Base-by-base conservation (phyloP, 768 basidiomycete genomes). In the Russula virescens region DNA sequence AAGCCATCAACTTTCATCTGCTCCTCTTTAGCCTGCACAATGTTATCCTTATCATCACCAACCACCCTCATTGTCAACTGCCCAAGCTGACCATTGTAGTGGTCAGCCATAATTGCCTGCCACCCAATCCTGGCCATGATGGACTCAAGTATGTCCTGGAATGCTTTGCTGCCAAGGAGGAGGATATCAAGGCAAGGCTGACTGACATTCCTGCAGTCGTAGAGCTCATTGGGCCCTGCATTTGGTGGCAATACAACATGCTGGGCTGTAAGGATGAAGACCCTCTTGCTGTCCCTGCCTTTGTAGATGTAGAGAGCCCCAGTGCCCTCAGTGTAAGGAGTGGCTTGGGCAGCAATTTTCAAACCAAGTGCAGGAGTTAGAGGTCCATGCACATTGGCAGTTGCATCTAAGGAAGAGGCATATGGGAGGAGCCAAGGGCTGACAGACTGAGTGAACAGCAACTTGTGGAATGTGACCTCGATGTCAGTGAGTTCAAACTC, bases 341-440 rank as follows among this genome's bases (percentile, higher is more conserved):
- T 49, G 62, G 67, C 71, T 19, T 54, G 62, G 35, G 73, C 63
- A 31, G 78, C 75, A 53, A 79, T 76, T 23, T 62, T 43, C 49
- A 77, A 70, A 55, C 77, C 72, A 23, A 79, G 75, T 38, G 75
- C 65, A 61, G 71, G 64, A 7, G 74, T 73, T 68, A 79, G 74
- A 18, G 73, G 73, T 49, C 72, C 70, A 31, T 70, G 68, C 23
- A 72, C 57, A 14, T 69, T 68, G 66, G 61, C 38, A 7, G 38
- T 38, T 11, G 38, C 2, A 11, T 38, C 6, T 7, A 38, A 5
- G 6, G 10, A 42, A 40, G 71, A 68, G 63, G 68, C 58, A 55
- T 31, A 69, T 5, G 65, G 38, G 61, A 72, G 68, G 63, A 77
- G 70, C 71, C 70, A 69, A 21, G 73, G 70, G 34, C 74, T 68